Base-by-base conservation (phyloP, 371 early-diverging fungal species). In the Cokeromyces recurvatus region DNA sequence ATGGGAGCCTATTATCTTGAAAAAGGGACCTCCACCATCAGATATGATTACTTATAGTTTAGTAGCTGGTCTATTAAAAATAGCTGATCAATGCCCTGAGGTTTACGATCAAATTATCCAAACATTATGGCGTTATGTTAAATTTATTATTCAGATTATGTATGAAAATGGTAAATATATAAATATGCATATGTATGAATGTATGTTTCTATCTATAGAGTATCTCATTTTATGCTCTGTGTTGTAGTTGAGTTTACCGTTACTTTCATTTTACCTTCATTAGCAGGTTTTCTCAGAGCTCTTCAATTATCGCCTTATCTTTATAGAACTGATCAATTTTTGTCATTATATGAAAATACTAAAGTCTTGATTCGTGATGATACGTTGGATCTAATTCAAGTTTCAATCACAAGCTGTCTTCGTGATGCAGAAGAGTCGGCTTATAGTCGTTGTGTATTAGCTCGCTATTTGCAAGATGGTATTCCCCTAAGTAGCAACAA, bases 231-330 rank as follows among this genome's bases (percentile, higher is more conserved):
- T n/a, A n/a, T n/a, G n/a, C n/a, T n/a, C n/a, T 21, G 3, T 23
- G 25, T 48, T 9, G 0, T 29, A 81, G 79, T 66, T n/a, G 73
- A 74, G 39, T 74, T 69, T 42, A 66, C 79, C 10, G 71, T 81
- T 25, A 71, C 75, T 27, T 83, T 85, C 54, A 75, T 83, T 12
- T 52, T 85, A 37, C 87, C 86, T 21, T 81, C 85, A 4, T 62
- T 88, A 39, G 70, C 79, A 17, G 89, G 89, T 17, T 62, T 81
- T 3, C 60, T 82, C 20, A 73, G 79, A 37, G 84, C 87, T 3
- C 52, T 88, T 17, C 85, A 85, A 53, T 43, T 55, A 11, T 73
- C 84, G 10, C 66, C 76, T 0, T 72, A 74, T 42, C 64, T 77
- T 14, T 84, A 71, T 40, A 56, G 69, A 38, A 54, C 77, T 17